phyloP scores from a whole-genome alignment of 75 land plant genomes.

The Sequoia sempervirens region DNA sequence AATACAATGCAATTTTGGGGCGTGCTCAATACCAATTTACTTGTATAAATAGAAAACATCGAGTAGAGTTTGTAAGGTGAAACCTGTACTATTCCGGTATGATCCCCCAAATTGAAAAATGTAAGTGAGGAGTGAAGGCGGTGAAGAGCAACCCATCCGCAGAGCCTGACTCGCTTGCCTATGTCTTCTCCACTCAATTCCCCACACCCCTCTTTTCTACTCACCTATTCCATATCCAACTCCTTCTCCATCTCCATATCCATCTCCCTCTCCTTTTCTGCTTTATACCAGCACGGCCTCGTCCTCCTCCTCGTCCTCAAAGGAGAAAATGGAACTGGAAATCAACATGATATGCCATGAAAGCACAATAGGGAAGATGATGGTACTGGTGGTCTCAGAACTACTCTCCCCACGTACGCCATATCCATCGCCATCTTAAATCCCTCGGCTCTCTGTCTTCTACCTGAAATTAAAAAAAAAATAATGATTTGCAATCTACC shows the following conservation, averaged over 20 bases:
- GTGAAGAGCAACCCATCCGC: conserved; percentile 97
- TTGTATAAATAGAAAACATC: not conserved
- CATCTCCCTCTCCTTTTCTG: not conserved
- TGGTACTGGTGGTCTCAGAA: not conserved
- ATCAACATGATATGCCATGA: not conserved
- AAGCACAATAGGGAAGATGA: not conserved
- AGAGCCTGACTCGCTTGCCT: conserved; percentile 74
- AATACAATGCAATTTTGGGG: not conserved
- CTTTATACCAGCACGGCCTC: not conserved
- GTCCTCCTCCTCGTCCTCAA: not conserved
- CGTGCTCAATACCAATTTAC: no score
- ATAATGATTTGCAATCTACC: no score
- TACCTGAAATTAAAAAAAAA: no score
- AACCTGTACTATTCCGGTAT: conserved; percentile 90
- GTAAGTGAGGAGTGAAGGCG: conserved; percentile 82
- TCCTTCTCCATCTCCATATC: not conserved
- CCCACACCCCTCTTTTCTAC: conserved; percentile 68
- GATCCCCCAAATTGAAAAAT: conserved; percentile 84
- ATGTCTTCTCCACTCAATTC: conserved; percentile 42
- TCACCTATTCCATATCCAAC: conserved; percentile 42
- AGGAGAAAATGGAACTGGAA: not conserved
- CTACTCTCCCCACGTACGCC: conserved; percentile 32
- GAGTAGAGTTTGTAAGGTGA: not conserved
- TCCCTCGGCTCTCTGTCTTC: no score
- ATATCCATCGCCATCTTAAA: not conserved